A percentile compares a stretch with the other conserved stretches of the same genome.
Conservation (phyloP, 768 basidiomycete species). For the Tremella mesenterica region DNA sequence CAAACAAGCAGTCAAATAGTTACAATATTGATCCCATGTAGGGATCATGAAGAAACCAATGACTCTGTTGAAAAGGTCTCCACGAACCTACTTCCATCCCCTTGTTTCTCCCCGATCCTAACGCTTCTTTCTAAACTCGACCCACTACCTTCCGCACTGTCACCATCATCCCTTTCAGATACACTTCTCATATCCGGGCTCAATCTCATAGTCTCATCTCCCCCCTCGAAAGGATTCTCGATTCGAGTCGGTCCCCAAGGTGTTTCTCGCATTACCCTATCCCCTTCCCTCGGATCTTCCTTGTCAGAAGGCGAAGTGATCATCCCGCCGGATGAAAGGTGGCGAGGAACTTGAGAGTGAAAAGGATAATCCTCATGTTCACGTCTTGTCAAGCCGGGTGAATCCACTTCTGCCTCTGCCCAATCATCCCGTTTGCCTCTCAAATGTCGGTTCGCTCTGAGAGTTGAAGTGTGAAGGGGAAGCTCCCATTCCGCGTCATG, state of each 20-base stretch:
- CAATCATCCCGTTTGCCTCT: background rate
- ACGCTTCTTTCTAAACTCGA: background rate
- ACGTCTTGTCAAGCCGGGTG: background rate
- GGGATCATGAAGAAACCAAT: background rate
- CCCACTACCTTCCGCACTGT: background rate
- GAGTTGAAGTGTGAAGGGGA: background rate
- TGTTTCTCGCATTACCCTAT: background rate
- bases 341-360: background rate
- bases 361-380: slow-evolving; percentile 1
- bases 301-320: background rate
- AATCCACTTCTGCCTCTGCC: background rate
- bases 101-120: background rate
- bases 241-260: background rate
- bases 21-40: background rate
- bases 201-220: background rate
- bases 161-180: background rate
- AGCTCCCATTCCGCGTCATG: slow-evolving; percentile 1
- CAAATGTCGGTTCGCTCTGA: background rate
- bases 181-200: background rate
- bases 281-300: background rate
- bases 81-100: background rate
- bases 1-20: background rate
- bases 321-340: background rate
- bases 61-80: background rate
- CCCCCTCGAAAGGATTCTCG: slow-evolving; percentile 1